A percentile compares a stretch with the other conserved stretches of the same genome.
Evolutionary conservation across 2,329 filamentous ascomycete genomes (phyloP).

Genomic region (Simplicillium aogashimaense): DNA sequence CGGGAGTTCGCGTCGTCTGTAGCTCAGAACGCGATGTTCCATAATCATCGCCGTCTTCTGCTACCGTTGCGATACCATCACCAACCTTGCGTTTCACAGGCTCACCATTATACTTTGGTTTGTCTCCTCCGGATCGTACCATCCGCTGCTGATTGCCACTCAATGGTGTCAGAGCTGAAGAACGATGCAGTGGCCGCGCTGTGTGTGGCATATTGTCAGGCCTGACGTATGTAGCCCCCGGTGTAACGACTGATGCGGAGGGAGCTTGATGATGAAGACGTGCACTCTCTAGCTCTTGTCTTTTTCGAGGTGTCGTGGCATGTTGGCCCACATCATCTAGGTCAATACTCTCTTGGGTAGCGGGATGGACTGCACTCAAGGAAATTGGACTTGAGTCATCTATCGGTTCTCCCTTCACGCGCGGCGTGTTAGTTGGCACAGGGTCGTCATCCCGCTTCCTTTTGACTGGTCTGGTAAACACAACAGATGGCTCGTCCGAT

Average conservation of each 20-base stretch:
- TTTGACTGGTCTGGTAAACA: slow-evolving; percentile 38
- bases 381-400: slow-evolving; percentile 18
- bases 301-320: slow-evolving; percentile 26
- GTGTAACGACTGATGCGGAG: slow-evolving; percentile 2
- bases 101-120: slow-evolving; percentile 9
- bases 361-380: slow-evolving; percentile 8
- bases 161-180: slow-evolving; percentile 24
- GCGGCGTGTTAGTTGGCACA: slow-evolving; percentile 14
- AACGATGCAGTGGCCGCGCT: slow-evolving; percentile 9
- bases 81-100: slow-evolving; percentile 15
- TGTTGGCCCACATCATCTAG: slow-evolving; percentile 27
- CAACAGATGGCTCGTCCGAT: slow-evolving; percentile 40
- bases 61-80: slow-evolving; percentile 29
- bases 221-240: slow-evolving; percentile 11
- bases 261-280: slow-evolving; percentile 2
- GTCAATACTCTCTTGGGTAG: slow-evolving; percentile 49
- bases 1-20: neutral
- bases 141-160: slow-evolving; percentile 20
- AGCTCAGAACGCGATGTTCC: neutral
- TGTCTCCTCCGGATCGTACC: slow-evolving; percentile 12
- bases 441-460: slow-evolving; percentile 31
- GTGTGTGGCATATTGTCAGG: slow-evolving; percentile 10
- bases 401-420: slow-evolving; percentile 31
- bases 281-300: slow-evolving; percentile 14
- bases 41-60: slow-evolving; percentile 36